Evolutionary conservation across 2,329 filamentous ascomycete genomes (phyloP), one percentile per base, ranked within the genome.

Genomic region (Aspergillus fumigatus): DNA sequence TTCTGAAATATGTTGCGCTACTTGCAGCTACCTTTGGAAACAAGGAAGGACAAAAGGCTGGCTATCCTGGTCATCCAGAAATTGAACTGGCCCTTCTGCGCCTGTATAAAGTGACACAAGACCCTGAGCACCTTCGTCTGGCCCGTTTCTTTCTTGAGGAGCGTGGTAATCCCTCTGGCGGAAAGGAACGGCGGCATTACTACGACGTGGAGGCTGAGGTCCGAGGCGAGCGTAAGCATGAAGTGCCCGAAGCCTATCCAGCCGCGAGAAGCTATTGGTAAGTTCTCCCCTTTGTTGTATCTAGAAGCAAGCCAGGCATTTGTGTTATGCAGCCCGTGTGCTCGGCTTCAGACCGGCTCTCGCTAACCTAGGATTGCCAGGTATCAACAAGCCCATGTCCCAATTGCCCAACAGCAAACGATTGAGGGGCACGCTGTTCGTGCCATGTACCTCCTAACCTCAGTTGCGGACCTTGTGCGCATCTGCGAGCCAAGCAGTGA

Each of bases 351-450:
- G 32, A 38, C 11, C 32, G 17, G 14, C 32, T 38, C 32, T 43
- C 40, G 9, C 52, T 63, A 4, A 50, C 48, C 6, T 53, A 50
- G 11, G 8, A 29, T 14, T 45, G 50, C 19, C 38, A 65, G 59
- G 55, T 85, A 86, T 62, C 78, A 80, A 54, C 82, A 86, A 67
- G 80, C 83, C 0, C 82, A 86, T 62, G 64, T 67, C 27, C 83
- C 83, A 0, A 80, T 86, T 21, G 61, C 77, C 0, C 73, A 84
- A 50, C 83, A 86, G 64, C 58, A 75, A 32, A 78, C 77, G 0
- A 75, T 86, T 48, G 80, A 86, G 61, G 84, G 84, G 0, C 84
- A 87, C 59, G 77, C 81, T 0, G 84, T 87, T 3, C 75, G 84
- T 29, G 83, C 81, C 0, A 80, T 85, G 76, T 87, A 87, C 64